Base-by-base conservation (phyloP, 2,329 filamentous ascomycete genomes). In the Emydomyces testavorans region DNA sequence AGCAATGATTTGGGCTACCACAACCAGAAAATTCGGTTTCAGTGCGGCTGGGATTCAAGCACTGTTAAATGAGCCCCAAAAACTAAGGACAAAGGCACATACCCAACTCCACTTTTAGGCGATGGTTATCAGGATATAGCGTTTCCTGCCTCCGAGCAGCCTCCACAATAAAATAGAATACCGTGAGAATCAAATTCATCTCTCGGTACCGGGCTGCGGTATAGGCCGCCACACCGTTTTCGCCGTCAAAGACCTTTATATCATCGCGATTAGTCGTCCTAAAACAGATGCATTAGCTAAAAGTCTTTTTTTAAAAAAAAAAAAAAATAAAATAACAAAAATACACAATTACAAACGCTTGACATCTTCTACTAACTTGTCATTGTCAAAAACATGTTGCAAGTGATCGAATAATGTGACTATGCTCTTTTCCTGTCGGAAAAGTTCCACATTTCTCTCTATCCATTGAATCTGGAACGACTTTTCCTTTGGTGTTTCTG, bases 1-100 rank as follows among this genome's bases (percentile, higher is more conserved):
- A 3, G 80, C 77, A 26, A 79, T 78, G 16, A 78, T 75, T 40
- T 82, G 78, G 24, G 89, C 76, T 62, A 94, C 74, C 49, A 82
- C 82, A 40, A 83, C 75, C 15, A 89, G 73, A 40, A 94, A 65
- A 46, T 77, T 77, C 0, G 86, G 85, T 20, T 79, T 71, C 43
- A 86, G 65, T 7, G 69, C 69, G 51, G 77, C 76, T 76, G 61
- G 21, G 44, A 56, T 50, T 57, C 62, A 59, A 48, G 58, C 32
- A 55, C 52, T 50, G 53, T 49, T 57, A 53, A 57, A 57, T 16
- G 4, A 6, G 8, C n/a, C 16, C 13, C 46, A 47, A 62, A 46
- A 15, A 49, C 54, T 16, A 44, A 3, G n/a, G 13, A 24, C 10
- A 29, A 29, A 8, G 28, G 31, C 36, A 34, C 31, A 6, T 51